These are phyloP conservation scores for Exophiala mesophila DNA, from an alignment of 2,329 filamentous ascomycete genomes.

Conservation along the genomic window DNA sequence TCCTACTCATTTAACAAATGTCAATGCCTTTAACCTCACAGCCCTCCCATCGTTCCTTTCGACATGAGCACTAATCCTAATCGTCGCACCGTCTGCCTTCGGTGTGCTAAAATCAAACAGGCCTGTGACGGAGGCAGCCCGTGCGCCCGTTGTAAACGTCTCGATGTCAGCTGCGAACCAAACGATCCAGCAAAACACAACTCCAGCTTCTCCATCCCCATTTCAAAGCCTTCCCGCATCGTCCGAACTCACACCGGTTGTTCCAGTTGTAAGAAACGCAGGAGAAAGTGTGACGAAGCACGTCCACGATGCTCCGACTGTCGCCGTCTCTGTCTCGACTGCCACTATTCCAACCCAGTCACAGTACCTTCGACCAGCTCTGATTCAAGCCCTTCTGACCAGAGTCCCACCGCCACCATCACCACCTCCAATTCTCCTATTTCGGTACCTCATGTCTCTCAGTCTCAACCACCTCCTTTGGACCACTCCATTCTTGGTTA, in stretches of 20 bases:
- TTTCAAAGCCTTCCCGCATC: constrained; percentile 25
- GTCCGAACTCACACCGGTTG: constrained; percentile 28
- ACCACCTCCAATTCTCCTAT: constrained; percentile 13
- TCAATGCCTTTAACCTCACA: no score
- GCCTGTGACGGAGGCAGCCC: constrained; percentile 28
- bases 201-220: not conserved
- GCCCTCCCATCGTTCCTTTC: no score
- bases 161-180: constrained; percentile 21
- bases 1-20: no score
- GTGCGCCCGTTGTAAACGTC: constrained; percentile 29
- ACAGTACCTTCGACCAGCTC: not conserved
- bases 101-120: constrained; percentile 26
- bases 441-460: not conserved
- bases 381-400: no score
- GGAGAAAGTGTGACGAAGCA: constrained; percentile 21
- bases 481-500: constrained; percentile 14
- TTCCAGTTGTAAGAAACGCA: constrained; percentile 27
- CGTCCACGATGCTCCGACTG: constrained; percentile 29
- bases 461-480: not conserved
- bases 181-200: constrained; percentile 12
- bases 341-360: constrained; percentile 4
- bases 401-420: constrained; percentile 21
- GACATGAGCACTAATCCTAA: not conserved
- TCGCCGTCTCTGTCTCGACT: constrained; percentile 26
- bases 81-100: constrained; percentile 6